Percentiles rank a stretch among this genome's conserved stretches.
phyloP scores from a whole-genome alignment of 352 stramenopile genomes.

The Phytopythium delawarense region DNA sequence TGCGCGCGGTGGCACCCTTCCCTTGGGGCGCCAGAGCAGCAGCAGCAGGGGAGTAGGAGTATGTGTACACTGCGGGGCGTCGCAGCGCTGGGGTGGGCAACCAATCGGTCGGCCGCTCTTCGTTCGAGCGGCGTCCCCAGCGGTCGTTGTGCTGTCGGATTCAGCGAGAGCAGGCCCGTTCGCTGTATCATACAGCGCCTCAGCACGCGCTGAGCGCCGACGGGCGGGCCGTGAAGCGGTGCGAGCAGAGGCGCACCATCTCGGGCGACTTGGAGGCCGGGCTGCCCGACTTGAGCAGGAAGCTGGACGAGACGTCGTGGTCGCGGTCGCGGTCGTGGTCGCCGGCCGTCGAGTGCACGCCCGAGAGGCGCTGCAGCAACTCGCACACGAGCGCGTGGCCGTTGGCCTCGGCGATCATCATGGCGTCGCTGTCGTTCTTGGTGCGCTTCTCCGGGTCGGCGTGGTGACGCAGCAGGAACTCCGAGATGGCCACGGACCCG shows the following conservation, averaged over 20 bases:
- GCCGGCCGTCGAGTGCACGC: slow-evolving; percentile 7
- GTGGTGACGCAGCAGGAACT: slow-evolving; percentile 62
- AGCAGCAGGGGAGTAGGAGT: background rate
- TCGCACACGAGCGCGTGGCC: slow-evolving; percentile 62
- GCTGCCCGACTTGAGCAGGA: slow-evolving; percentile 26
- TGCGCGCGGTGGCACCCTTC: background rate
- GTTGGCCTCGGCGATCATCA: slow-evolving; percentile 71
- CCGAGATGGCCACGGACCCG: slow-evolving; percentile 47
- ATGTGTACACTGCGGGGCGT: background rate
- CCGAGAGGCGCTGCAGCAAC: slow-evolving; percentile 51
- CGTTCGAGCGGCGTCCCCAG: background rate
- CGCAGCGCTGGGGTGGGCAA: background rate
- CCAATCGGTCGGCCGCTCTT: background rate
- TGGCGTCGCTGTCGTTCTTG: slow-evolving; percentile 71
- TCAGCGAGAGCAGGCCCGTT: background rate
- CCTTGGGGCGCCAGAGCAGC: background rate
- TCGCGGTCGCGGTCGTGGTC: slow-evolving; percentile 12
- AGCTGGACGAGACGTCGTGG: slow-evolving; percentile 20
- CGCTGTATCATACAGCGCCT: background rate
- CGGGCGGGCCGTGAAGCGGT: slow-evolving; percentile 21
- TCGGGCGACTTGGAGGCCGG: slow-evolving; percentile 30
- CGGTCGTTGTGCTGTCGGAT: background rate
- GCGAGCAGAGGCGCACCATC: slow-evolving; percentile 37
- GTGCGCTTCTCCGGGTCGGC: slow-evolving; percentile 64
- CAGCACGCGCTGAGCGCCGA: slow-evolving; percentile 8